phyloP scores from a whole-genome alignment of 2,329 filamentous ascomycete species.

The Xylariaceae sp. region DNA sequence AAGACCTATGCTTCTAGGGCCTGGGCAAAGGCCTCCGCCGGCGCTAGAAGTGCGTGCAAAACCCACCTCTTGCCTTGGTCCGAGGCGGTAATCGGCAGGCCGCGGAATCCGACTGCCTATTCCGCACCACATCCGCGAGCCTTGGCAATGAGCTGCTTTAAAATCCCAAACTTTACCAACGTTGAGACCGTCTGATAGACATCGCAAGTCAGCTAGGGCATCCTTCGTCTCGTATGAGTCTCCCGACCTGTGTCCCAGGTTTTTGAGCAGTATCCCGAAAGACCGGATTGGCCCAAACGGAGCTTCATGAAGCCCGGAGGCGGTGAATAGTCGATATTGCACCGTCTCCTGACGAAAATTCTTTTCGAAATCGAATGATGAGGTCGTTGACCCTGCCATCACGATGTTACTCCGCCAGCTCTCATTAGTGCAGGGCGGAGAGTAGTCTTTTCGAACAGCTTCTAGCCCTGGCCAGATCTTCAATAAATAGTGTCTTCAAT shows the following conservation, averaged over 20 bases:
- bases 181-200: neutral
- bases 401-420: neutral
- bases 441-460: neutral
- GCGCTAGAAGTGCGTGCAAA: neutral
- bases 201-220: neutral
- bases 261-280: neutral
- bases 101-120: neutral
- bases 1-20: neutral
- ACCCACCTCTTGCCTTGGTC: neutral
- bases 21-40: neutral
- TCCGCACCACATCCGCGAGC: neutral
- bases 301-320: neutral
- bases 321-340: neutral
- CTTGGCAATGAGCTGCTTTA: neutral
- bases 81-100: neutral
- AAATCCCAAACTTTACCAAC: neutral
- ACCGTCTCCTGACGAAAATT: neutral
- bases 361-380: too few relatives aligned
- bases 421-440: neutral
- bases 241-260: neutral
- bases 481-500: neutral
- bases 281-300: neutral
- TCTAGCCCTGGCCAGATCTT: neutral
- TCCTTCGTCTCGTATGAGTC: neutral
- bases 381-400: neutral